Evolutionary conservation across 371 early-diverging fungal genomes (phyloP).

Genomic region (Apophysomyces variabilis): DNA sequence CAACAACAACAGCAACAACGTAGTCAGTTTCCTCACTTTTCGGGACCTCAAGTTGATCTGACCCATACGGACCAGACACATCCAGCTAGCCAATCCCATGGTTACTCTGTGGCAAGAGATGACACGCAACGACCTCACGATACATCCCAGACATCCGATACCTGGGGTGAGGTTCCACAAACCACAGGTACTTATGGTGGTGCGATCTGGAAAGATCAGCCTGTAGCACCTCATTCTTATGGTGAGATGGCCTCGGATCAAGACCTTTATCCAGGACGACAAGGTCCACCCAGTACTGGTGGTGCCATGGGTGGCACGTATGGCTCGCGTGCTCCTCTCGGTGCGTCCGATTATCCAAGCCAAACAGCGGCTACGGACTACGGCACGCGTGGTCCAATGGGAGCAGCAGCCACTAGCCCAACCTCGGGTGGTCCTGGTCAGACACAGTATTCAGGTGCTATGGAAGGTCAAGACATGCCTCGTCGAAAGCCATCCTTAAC

Average conservation of each 20-base stretch:
- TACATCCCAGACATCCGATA: no score
- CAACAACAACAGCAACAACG: no score
- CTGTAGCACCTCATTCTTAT: neutral
- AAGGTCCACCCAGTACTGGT: neutral
- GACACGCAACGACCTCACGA: neutral
- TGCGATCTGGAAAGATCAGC: neutral
- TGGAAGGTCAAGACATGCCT: neutral
- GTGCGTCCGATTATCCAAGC: neutral
- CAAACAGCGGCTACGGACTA: neutral
- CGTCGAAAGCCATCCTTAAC: neutral
- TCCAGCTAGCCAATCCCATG: neutral
- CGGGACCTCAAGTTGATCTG: slow-evolving; percentile 3
- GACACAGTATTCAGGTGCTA: neutral
- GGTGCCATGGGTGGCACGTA: neutral
- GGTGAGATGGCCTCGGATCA: neutral
- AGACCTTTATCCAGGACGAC: slow-evolving; percentile 2
- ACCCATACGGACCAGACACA: neutral
- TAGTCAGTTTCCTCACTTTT: neutral
- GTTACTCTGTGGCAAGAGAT: neutral
- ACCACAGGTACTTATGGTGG: neutral
- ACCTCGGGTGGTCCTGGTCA: neutral
- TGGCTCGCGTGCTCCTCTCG: neutral
- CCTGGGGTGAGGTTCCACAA: no score
- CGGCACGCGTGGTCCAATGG: neutral
- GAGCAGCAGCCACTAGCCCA: neutral